Conservation (phyloP, 78 protist genomes). For the Capsaspora owczarzaki region DNA sequence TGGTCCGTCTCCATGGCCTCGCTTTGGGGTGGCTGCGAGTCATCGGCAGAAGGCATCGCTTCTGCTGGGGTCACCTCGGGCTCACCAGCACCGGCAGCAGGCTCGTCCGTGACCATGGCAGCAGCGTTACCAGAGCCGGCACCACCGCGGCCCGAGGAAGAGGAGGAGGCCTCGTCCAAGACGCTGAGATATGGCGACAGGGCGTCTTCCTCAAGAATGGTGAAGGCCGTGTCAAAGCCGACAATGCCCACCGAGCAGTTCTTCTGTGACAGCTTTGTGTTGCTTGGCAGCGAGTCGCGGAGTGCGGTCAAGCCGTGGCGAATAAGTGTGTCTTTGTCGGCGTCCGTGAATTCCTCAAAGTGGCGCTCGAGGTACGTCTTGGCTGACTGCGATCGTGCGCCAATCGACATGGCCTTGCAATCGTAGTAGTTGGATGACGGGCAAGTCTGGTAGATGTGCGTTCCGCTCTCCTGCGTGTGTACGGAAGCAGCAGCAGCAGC, state of each 20-base stretch:
- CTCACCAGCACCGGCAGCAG: too few species aligned
- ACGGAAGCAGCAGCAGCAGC: conserved; percentile 2
- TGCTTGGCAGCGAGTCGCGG: conserved; percentile 45
- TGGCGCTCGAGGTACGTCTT: conserved; percentile 90
- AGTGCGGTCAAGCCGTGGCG: conserved; percentile 82
- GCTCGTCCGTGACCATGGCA: too few species aligned
- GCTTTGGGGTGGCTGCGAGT: too few species aligned
- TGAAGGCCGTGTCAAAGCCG: neutral
- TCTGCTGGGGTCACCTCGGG: too few species aligned
- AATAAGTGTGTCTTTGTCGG: conserved; percentile 38
- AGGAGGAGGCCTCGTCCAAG: too few species aligned
- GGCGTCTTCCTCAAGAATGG: conserved; percentile 6
- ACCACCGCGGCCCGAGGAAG: too few species aligned
- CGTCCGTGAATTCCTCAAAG: conserved; percentile 52
- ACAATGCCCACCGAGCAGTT: conserved; percentile 70
- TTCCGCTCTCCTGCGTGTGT: conserved; percentile 45
- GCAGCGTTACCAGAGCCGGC: too few species aligned
- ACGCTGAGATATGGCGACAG: neutral
- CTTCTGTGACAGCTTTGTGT: conserved; percentile 36
- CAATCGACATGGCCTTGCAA: conserved; percentile 87
- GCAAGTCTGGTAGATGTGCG: conserved; percentile 78
- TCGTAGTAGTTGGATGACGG: conserved; percentile 91
- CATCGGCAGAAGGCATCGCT: too few species aligned
- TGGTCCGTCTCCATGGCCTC: too few species aligned
- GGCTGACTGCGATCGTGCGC: conserved; percentile 92